Conservation (phyloP, 2,329 filamentous ascomycete species). For the Chaetomiaceae sp. region DNA sequence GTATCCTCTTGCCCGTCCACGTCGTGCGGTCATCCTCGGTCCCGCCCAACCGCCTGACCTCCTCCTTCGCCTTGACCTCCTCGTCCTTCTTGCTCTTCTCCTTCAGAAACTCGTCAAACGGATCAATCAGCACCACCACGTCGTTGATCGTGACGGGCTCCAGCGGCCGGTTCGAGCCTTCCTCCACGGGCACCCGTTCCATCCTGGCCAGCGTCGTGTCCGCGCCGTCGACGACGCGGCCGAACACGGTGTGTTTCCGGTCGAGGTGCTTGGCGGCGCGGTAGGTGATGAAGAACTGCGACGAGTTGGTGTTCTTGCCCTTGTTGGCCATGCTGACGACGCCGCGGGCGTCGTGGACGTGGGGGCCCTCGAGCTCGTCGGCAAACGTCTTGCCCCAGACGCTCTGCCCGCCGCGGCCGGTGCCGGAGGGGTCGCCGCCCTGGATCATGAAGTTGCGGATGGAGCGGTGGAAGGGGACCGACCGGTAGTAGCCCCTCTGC, state of each 20-base stretch:
- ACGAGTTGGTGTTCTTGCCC: conserved; percentile 94
- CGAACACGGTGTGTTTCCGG: conserved; percentile 96
- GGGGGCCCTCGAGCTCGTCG: conserved; percentile 86
- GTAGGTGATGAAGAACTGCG: conserved; percentile 93
- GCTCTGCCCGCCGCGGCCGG: conserved; percentile 81
- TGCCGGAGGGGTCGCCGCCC: conserved; percentile 89
- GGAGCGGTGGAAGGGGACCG: conserved; percentile 83
- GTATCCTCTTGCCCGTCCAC: conserved; percentile 91
- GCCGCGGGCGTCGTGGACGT: conserved; percentile 77
- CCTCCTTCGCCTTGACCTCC: conserved; percentile 54
- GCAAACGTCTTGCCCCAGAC: conserved; percentile 93
- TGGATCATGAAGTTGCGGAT: conserved; percentile 98
- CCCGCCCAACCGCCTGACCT: conserved; percentile 60
- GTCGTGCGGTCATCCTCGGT: conserved; percentile 86
- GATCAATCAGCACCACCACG: conserved; percentile 83
- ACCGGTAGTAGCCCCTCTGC: conserved; percentile 84
- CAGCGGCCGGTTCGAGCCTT: conserved; percentile 63
- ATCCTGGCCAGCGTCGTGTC: conserved; percentile 65
- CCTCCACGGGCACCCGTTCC: conserved; percentile 72
- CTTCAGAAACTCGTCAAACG: conserved; percentile 88
- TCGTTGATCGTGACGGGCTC: conserved; percentile 78
- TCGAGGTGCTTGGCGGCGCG: conserved; percentile 80
- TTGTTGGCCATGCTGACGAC: conserved; percentile 96
- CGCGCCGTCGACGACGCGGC: conserved; percentile 71
- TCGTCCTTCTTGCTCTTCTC: conserved; percentile 63